phyloP scores from a whole-genome alignment of 768 basidiomycete species.

The Psilocybe subaeruginosa region DNA sequence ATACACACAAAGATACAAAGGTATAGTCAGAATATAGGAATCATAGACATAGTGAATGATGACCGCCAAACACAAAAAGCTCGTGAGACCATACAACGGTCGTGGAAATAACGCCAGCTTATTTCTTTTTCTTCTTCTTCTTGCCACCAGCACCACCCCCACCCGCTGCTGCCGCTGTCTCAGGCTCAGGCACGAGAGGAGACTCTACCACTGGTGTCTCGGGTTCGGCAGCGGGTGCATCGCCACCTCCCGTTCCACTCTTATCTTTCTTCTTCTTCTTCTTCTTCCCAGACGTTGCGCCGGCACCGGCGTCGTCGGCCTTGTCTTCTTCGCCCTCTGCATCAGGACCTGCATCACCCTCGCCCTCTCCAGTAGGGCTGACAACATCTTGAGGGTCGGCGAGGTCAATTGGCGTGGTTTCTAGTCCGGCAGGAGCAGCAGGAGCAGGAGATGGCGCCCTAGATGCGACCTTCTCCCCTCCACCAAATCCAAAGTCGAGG shows the following conservation, averaged over 20 bases:
- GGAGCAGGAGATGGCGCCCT: constrained; percentile 10
- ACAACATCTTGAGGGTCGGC: constrained; percentile 5
- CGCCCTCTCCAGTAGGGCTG: background rate
- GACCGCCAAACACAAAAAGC: background rate
- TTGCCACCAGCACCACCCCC: constrained; percentile 2
- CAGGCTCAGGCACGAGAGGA: background rate
- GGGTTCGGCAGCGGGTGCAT: background rate
- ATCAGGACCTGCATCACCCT: background rate
- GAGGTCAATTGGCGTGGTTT: background rate
- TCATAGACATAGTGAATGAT: background rate
- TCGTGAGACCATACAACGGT: background rate
- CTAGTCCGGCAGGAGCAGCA: background rate
- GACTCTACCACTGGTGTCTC: constrained; percentile 11
- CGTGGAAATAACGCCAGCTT: background rate
- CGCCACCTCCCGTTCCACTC: background rate
- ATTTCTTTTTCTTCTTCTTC: constrained; percentile 19
- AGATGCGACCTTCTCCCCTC: background rate
- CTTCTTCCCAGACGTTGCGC: background rate
- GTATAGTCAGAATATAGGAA: background rate
- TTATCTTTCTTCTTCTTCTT: constrained; percentile 11
- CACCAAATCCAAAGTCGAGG: constrained; percentile 14
- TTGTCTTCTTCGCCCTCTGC: constrained; percentile 5
- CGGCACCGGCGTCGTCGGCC: background rate
- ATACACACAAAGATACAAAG: background rate
- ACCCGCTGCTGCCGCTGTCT: background rate